Evolutionary conservation across 2,329 filamentous ascomycete species (phyloP), one percentile per base, ranked within the genome.

Genomic region (Pseudogymnoascus sp.): DNA sequence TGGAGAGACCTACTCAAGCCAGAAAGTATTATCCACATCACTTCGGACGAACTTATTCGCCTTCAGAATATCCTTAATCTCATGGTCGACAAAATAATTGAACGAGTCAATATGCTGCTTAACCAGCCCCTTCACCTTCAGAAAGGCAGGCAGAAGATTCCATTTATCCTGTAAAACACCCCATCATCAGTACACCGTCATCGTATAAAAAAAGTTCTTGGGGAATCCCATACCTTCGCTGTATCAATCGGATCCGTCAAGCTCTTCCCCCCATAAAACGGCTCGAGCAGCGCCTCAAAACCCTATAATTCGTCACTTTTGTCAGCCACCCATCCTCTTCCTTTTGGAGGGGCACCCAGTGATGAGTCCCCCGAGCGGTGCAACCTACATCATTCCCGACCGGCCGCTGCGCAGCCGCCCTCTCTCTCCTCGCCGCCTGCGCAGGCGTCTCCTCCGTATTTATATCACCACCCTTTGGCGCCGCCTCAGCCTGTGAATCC

Each of bases 1-100:
- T 33, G 25, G 6, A 23, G 19, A 35, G 8, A 67, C 70, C 61
- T 74, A 81, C 80, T 94, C 91, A 69, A 97, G 87, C 80, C 90
- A 96, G 74, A 97, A 97, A 67, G 89, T 89, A 66, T 89, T 90
- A 72, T 97, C 92, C 52, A 94, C 90, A 79, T 97, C 93, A 75
- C 92, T 96, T 68, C 89, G 86, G 66, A 99, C 90, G 41, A 86
- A 88, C 58, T 89, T 87, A 74, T 97, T 97, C 60, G 93, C 90
- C 73, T 91, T 87, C 67, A 99, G 89, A 69, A 99, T 99, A 70
- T 97, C 92, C 77, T 96, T 96, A 74, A 99, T 87, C 73, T 97
- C 92, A 62, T 95, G 89, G 69, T 99, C 91, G 68, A 97, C 89
- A 70, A 99, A 97, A 77, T 94, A 96, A 77, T 99, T 97, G 82